A percentile compares a stretch with the other conserved stretches of the same genome.
Conservation (phyloP, 1,284 basidiomycete genomes). For the Cryptococcus floricola region DNA sequence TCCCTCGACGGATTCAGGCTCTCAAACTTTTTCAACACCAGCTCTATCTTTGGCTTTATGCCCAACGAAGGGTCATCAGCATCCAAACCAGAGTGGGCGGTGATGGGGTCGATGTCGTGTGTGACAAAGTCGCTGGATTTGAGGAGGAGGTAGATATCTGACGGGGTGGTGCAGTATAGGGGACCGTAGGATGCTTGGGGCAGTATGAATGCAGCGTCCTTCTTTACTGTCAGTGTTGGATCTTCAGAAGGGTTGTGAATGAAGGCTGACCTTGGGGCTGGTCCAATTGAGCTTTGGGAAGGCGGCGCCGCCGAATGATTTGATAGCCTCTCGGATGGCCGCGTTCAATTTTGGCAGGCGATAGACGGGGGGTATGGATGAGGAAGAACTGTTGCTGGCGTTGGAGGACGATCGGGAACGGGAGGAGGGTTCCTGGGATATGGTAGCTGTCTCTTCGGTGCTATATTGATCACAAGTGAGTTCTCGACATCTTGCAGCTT, state of each 20-base stretch:
- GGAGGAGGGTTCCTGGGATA: background rate
- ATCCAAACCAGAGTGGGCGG: slow-evolving; percentile 41
- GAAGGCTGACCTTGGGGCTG: slow-evolving; percentile 66
- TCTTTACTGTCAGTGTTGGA: background rate
- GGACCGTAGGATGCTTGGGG: slow-evolving; percentile 70
- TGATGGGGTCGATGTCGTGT: slow-evolving; percentile 66
- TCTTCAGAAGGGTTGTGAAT: background rate
- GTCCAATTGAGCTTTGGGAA: slow-evolving; percentile 97
- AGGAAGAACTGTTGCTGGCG: slow-evolving; percentile 3
- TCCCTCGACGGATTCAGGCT: slow-evolving; percentile 77
- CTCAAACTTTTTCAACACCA: slow-evolving; percentile 92
- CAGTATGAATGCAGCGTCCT: slow-evolving; percentile 92
- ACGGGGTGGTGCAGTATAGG: slow-evolving; percentile 77
- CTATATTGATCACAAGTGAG: background rate
- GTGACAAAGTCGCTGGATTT: slow-evolving; percentile 89
- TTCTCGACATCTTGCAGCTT: background rate
- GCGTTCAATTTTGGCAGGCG: slow-evolving; percentile 70
- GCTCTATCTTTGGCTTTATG: slow-evolving; percentile 63
- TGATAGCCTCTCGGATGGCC: slow-evolving; percentile 65
- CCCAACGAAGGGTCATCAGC: background rate
- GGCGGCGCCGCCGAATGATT: slow-evolving; percentile 66
- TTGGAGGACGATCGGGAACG: slow-evolving; percentile 5
- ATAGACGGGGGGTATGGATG: slow-evolving; percentile 33
- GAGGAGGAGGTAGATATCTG: slow-evolving; percentile 86
- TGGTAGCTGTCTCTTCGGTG: background rate